Evolutionary conservation across 2,329 filamentous ascomycete species (phyloP), one percentile per base, ranked within the genome.

Genomic region (Talaromyces sp.): DNA sequence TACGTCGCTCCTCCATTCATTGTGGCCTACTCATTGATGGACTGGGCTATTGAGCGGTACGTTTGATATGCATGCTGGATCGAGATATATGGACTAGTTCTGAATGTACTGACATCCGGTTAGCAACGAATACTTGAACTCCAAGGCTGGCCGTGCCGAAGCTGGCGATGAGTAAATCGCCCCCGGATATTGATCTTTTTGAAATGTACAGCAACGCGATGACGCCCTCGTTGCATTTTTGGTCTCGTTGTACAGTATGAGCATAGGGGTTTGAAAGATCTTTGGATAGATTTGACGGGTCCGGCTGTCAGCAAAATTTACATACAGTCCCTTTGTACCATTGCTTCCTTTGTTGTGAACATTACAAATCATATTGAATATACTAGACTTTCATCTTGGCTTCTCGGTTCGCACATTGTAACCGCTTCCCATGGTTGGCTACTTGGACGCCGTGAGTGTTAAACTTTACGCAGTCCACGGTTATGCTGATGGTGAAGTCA

Each of bases 31-130:
- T 88, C 89, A 76, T 77, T 88, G 71, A 91, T 98, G 89, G 82
- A 91, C 77, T 99, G 95, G 95, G 94, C 95, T 71, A 89, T 87
- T 74, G 89, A 97, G 82, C 88, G 89, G 95, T 98, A 86, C 19
- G 65, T 29, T 29, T n/a, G 29, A 22, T 54, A 54, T 19, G 1
- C 4, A 13, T 15, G 31, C 5, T 19, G 10, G 31, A 36, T 22
- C 7, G 11, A 13, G 3, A 36, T 34, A 22, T 38, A 15, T 36
- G n/a, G 2, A 17, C 19, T 22, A 3, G 7, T 22, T 56, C 10
- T 3, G 29, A 56, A 19, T 36, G 8, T 36, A 22, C 53, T 60
- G 8, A 60, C 34, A 25, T 51, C 38, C 19, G 45, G 25, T 40
- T 72, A 83, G 81, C 68, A 83, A 83, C 72, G 76, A 83, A 70